Conservation (phyloP, 202 grass and related monocot genomes). For the Panicum virgatum region DNA sequence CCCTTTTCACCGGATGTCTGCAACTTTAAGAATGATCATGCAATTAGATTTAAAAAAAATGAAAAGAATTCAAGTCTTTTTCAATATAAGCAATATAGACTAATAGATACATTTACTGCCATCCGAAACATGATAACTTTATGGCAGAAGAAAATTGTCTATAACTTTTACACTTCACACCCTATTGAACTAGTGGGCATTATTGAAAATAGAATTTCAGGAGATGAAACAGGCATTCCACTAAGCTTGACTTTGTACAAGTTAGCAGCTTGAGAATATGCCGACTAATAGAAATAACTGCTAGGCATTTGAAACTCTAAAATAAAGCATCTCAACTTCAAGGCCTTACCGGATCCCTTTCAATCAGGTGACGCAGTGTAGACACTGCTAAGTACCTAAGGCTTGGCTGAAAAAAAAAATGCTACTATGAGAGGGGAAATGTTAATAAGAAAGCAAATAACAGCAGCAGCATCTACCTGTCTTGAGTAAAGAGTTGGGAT, state of each 20-base stretch:
- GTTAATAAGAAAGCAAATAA: conserved; percentile 39
- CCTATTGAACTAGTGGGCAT: neutral
- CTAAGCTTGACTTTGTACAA: neutral
- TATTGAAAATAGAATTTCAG: neutral
- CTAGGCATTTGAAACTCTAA: conserved; percentile 32
- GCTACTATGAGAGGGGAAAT: conserved; percentile 34
- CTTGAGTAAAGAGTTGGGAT: conserved; percentile 74
- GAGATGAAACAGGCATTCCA: neutral
- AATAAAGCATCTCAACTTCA: conserved; percentile 26
- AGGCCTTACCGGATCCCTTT: conserved; percentile 84
- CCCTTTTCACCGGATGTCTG: neutral
- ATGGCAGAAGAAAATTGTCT: neutral
- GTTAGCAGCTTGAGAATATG: neutral
- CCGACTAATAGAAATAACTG: neutral
- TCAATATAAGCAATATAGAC: neutral
- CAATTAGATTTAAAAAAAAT: neutral
- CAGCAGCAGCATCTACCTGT: conserved; percentile 57
- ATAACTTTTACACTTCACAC: neutral
- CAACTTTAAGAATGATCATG: conserved; percentile 3
- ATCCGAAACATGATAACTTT: conserved; percentile 6
- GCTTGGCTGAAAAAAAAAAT: conserved; percentile 60
- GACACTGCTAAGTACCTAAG: conserved; percentile 89
- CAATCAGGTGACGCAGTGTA: conserved; percentile 79
- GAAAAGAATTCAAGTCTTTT: conserved; percentile 9
- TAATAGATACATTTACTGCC: conserved; percentile 12